Base-by-base conservation (phyloP, 306 rosid genomes). In the Ammopiptanthus mongolicus region DNA sequence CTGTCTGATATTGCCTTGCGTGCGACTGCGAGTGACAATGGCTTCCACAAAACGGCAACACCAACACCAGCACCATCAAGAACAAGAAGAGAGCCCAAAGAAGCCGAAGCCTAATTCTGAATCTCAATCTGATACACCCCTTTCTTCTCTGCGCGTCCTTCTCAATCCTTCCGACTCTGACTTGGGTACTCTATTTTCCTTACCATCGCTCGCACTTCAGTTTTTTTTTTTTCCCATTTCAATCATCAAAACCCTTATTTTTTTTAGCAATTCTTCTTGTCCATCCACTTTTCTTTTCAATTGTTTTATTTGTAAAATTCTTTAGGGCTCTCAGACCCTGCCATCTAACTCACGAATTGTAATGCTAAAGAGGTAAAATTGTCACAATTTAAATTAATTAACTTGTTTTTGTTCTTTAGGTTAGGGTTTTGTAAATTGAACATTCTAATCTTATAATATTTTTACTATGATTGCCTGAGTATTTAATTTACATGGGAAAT, bases 91-190 rank as follows among this genome's bases (percentile, higher is more conserved):
- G 0, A 58, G 53, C 1, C 42, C 65, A 2, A 83, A 78, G 75
- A 74, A 83, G 42, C 5, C 60, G 22, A 78, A 47, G 67, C 1
- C 22, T 74, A 47, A 19, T 47, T 12, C 37, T 4, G 37, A 33
- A 4, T 33, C 37, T 6, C 6, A 33, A 33, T 33, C 23, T 31
- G 11, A 18, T 9, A 47, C 10, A 31, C 34, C 36, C 25, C 47
- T 17, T 17, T 65, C 29, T 65, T 37, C 68, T 14, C 69, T 8
- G 10, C 78, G 51, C 7, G 78, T 83, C 31, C 36, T 44, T 44
- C 83, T 83, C 80, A 83, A 83, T 47, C 65, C 65, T 13, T 78
- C 74, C 13, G 85, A 81, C 37, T 70, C 82, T 68, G 57, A 76
- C 82, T 28, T 76, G 67, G 85, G 82, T 81, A 71, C 34, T 52